Evolutionary conservation across 2,329 filamentous ascomycete genomes (phyloP).

Genomic region (Alternaria triticina): DNA sequence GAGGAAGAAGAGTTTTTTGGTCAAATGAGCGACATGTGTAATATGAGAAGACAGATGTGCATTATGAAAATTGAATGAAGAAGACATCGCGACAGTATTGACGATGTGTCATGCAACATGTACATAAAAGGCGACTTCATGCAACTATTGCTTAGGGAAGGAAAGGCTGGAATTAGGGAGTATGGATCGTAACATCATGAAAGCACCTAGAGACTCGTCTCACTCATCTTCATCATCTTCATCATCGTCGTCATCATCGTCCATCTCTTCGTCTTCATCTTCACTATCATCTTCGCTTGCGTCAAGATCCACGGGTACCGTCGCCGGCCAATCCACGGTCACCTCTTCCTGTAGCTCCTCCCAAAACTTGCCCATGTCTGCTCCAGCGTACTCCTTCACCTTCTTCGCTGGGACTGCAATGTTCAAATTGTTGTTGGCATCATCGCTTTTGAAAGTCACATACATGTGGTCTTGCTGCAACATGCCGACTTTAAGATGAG

Average conservation of each 20-base stretch:
- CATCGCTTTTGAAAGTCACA: constrained; percentile 18
- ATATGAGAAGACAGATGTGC: background rate
- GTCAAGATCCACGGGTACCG: background rate
- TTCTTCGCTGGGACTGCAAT: background rate
- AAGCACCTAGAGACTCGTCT: background rate
- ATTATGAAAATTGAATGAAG: background rate
- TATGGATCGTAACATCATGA: background rate
- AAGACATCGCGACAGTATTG: background rate
- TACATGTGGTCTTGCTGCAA: constrained; percentile 19
- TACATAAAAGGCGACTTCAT: background rate
- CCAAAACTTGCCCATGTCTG: constrained; percentile 20
- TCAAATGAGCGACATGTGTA: background rate
- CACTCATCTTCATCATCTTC: constrained; percentile 1
- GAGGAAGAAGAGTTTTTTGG: background rate
- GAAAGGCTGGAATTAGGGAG: background rate
- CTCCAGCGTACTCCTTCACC: constrained; percentile 18
- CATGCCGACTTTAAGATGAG: constrained; percentile 22
- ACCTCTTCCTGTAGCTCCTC: constrained; percentile 15
- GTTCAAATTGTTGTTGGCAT: background rate
- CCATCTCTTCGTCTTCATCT: constrained; percentile 24
- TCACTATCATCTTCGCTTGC: background rate
- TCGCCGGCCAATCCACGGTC: constrained; percentile 23
- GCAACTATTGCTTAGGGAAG: background rate
- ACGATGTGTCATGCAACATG: background rate
- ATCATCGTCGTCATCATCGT: constrained; percentile 15